phyloP scores from a whole-genome alignment of 345 rosid species.

The Salix arbutifolia region DNA sequence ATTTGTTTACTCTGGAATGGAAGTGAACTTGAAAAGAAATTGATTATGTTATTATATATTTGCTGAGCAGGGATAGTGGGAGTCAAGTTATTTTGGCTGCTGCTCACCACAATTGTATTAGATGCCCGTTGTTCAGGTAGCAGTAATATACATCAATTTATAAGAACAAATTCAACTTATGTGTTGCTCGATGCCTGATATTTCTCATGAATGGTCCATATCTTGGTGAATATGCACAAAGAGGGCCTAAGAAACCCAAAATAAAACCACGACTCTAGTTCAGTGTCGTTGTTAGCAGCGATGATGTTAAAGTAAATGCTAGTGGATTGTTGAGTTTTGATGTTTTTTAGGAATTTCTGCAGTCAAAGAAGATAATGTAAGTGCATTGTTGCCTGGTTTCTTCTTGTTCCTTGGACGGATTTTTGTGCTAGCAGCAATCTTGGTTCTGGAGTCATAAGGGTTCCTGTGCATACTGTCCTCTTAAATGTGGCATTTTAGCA shows the following conservation, averaged over 20 bases:
- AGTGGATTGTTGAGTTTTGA: not conserved
- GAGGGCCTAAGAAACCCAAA: too few relatives aligned
- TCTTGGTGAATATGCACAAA: not conserved
- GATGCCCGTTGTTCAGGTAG: not conserved
- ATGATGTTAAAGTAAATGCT: not conserved
- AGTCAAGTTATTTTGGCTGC: conserved; percentile 4
- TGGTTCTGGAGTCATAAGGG: not conserved
- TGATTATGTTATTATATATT: not conserved
- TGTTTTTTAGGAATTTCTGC: not conserved
- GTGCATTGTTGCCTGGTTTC: not conserved
- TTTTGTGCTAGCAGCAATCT: not conserved
- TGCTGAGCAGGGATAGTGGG: conserved; percentile 1
- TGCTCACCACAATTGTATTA: not conserved
- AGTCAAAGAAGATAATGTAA: not conserved
- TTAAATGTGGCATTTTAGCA: not conserved
- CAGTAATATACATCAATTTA: not conserved
- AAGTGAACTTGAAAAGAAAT: not conserved
- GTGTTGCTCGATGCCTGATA: not conserved
- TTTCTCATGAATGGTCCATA: not conserved
- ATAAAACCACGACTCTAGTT: not conserved
- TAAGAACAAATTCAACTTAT: not conserved
- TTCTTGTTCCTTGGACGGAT: not conserved
- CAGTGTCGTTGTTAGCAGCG: not conserved
- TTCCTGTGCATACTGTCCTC: not conserved
- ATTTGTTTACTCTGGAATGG: not conserved